Evolutionary conservation across 345 rosid genomes (phyloP).

Genomic region (Citrus inodora): DNA sequence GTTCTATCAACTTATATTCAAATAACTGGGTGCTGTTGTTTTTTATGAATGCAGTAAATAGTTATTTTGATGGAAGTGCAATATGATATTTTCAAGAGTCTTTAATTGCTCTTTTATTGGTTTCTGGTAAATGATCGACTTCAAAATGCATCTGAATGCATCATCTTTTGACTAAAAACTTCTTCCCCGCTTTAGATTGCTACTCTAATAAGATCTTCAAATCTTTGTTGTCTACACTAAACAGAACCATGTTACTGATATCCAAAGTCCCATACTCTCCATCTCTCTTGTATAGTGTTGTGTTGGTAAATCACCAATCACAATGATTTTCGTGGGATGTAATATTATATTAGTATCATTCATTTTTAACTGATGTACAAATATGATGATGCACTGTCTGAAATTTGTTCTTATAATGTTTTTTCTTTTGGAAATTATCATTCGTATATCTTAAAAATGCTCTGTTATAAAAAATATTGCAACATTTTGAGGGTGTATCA

Average conservation of each 20-base stretch:
- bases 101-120: background rate
- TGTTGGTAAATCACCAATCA: background rate
- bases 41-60: slow-evolving; percentile 2
- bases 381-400: background rate
- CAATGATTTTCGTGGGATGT: background rate
- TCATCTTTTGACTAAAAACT: background rate
- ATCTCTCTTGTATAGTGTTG: background rate
- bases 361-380: background rate
- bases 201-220: background rate
- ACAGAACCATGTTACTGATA: background rate
- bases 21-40: background rate
- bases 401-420: background rate
- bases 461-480: too few species aligned
- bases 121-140: background rate
- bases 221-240: background rate
- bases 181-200: background rate
- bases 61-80: background rate
- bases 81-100: too few species aligned
- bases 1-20: background rate
- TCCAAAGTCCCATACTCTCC: background rate
- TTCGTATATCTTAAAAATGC: too few species aligned
- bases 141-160: background rate
- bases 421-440: too few species aligned
- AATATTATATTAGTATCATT: background rate
- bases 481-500: too few species aligned